phyloP scores from a whole-genome alignment of 768 basidiomycete genomes.

The Kwoniella mangroviensis region DNA sequence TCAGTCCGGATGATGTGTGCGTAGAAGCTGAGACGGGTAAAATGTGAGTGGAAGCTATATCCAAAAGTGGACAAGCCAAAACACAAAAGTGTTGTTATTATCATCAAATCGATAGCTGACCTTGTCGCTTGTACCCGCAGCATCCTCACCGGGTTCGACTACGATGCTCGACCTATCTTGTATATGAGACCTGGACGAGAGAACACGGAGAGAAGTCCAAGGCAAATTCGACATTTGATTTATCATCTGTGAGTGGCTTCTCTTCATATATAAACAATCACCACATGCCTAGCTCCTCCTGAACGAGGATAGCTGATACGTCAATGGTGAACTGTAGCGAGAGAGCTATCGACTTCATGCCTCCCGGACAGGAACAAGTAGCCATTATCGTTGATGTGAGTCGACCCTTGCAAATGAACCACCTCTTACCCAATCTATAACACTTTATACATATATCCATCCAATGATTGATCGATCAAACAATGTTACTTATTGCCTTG shows the following conservation, averaged over 20 bases:
- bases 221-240: constrained; percentile 82
- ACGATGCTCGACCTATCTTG: constrained; percentile 81
- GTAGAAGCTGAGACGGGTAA: constrained; percentile 84
- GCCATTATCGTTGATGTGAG: constrained; percentile 52
- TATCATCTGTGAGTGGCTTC: constrained; percentile 73
- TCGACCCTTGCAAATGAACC: not conserved
- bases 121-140: constrained; percentile 57
- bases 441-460: too few species aligned
- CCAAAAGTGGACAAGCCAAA: not conserved
- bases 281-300: too few species aligned
- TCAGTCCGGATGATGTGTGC: constrained; percentile 73
- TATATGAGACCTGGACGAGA: constrained; percentile 88
- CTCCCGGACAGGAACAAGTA: constrained; percentile 78
- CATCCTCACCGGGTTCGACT: constrained; percentile 81
- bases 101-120: not conserved
- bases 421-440: too few species aligned
- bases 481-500: too few species aligned
- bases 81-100: not conserved
- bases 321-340: constrained; percentile 63
- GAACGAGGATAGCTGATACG: too few species aligned
- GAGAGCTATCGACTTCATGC: constrained; percentile 87
- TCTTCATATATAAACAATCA: not conserved
- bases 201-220: constrained; percentile 75
- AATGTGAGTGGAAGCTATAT: constrained; percentile 65
- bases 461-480: too few species aligned